A percentile compares a stretch with the other conserved stretches of the same genome.
These are phyloP conservation scores for Starmerella khaoyaiensis DNA, from an alignment of 805 yeast genomes.

Conservation along the genomic window DNA sequence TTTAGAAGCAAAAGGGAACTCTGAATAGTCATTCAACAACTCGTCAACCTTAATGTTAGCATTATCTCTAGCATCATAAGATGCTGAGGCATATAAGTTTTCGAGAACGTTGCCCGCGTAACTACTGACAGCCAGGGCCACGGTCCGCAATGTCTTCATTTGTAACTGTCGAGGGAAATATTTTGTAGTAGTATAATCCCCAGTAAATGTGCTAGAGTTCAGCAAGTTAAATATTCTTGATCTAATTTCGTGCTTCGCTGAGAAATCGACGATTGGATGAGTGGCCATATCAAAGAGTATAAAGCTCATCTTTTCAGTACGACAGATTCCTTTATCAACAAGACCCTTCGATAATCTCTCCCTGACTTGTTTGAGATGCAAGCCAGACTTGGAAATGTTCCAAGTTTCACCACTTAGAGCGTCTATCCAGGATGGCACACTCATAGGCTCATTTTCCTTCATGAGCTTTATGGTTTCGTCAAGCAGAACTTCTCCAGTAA, in stretches of 20 bases:
- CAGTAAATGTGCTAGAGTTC: slow-evolving; percentile 46
- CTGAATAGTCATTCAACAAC: slow-evolving; percentile 63
- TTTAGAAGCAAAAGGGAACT: slow-evolving; percentile 63
- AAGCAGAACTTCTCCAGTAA: slow-evolving; percentile 88
- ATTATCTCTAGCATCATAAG: slow-evolving; percentile 79
- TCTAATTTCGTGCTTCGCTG: slow-evolving; percentile 69
- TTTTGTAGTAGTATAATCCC: slow-evolving; percentile 40
- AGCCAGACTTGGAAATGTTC: slow-evolving; percentile 87
- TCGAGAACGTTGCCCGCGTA: slow-evolving; percentile 95
- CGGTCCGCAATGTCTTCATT: slow-evolving; percentile 59
- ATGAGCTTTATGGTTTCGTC: slow-evolving; percentile 89
- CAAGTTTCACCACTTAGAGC: slow-evolving; percentile 87
- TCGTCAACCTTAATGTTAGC: slow-evolving; percentile 95
- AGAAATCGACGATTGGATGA: slow-evolving; percentile 82
- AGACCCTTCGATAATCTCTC: slow-evolving; percentile 92
- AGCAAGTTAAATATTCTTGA: slow-evolving; percentile 58
- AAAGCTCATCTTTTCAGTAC: slow-evolving; percentile 92
- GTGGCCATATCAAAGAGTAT: slow-evolving; percentile 96
- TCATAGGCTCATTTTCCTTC: slow-evolving; percentile 59
- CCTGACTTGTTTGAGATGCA: slow-evolving; percentile 93
- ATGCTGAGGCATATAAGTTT: slow-evolving; percentile 57
- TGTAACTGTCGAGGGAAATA: slow-evolving; percentile 59
- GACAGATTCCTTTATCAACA: slow-evolving; percentile 89
- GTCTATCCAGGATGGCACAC: slow-evolving; percentile 87
- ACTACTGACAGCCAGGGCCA: slow-evolving; percentile 74